Evolutionary conservation across 176 grass and related monocot species (phyloP), one percentile per base, ranked within the genome.

Genomic region (Phoenix dactylifera): DNA sequence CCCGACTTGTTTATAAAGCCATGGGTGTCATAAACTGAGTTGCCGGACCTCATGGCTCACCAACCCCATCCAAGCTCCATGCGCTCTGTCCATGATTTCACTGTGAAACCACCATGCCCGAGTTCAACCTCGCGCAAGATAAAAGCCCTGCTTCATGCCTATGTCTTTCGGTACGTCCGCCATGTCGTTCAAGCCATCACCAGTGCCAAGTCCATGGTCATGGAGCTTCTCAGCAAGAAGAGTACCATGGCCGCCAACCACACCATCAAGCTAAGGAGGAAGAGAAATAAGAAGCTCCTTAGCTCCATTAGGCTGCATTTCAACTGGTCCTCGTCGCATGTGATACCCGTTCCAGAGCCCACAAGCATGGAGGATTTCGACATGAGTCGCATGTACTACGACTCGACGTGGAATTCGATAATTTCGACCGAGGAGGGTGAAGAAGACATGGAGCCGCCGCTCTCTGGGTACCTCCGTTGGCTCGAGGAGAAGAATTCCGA

Each of bases 401-500:
- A 79, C 51, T 24, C 76, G 0, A 30, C 57, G 9, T 79, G 74
- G 74, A 73, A 51, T 52, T 63, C 61, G 2, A 56, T 62, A 15
- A 68, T 68, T 26, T 44, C 62, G 1, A 35, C 49, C 24, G 62
- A 66, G 48, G 20, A 63, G 39, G 57, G 22, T 25, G 17, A 48
- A 1, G 63, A 30, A 18, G 68, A 23, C 55, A 35, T 44, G 14
- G 39, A 50, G 22, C 9, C 22, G 19, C 35, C 55, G 7, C 4
- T 66, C 17, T 12, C 62, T 7, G 61, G 54, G 18, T 71, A 82
- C 26, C 58, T 76, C 9, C 17, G 60, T 26, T 82, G 72, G 72
- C 60, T 82, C 5, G 78, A 81, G 62, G 79, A 77, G 26, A 57
- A 52, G 63, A 73, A 67, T 7, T 4, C 16, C 0, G 68, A 68